A percentile compares a stretch with the other conserved stretches of the same genome.
phyloP scores from a whole-genome alignment of 305 asterid genomes.

The Withania somnifera region DNA sequence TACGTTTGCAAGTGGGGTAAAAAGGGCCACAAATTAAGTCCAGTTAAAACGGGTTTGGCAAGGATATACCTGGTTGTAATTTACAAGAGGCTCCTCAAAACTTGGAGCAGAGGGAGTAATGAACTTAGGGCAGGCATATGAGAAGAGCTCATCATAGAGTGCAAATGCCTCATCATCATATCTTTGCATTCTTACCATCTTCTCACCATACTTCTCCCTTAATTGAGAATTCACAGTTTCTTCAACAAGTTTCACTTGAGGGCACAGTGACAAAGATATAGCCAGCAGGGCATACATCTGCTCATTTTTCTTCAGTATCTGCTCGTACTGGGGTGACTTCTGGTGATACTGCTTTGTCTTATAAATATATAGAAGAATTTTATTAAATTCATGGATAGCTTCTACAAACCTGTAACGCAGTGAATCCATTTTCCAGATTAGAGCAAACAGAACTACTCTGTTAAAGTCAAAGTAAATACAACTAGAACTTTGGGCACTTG shows the following conservation, averaged over 20 bases:
- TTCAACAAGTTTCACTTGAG: conserved; percentile 69
- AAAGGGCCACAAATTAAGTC: background rate
- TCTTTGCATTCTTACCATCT: conserved; percentile 71
- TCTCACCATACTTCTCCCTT: conserved; percentile 86
- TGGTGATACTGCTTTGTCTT: conserved; percentile 93
- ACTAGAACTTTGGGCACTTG: background rate
- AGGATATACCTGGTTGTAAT: conserved; percentile 89
- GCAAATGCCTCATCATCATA: conserved; percentile 82
- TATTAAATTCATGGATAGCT: conserved; percentile 73
- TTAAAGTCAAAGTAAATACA: background rate
- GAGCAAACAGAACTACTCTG: background rate
- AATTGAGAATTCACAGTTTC: conserved; percentile 69
- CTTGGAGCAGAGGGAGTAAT: conserved; percentile 94
- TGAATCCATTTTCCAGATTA: background rate
- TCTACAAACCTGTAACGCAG: conserved; percentile 51
- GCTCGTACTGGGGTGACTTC: conserved; percentile 90
- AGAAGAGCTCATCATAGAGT: conserved; percentile 76
- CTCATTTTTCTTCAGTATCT: conserved; percentile 91
- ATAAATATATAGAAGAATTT: conserved; percentile 73
- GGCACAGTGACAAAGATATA: conserved; percentile 67
- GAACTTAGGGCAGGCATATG: conserved; percentile 96
- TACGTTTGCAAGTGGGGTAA: background rate
- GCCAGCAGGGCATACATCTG: conserved; percentile 95
- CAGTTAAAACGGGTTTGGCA: background rate
- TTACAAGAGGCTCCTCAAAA: conserved; percentile 85